phyloP scores from a whole-genome alignment of 176 grass and related monocot genomes.

The Urochloa ruziziensis region DNA sequence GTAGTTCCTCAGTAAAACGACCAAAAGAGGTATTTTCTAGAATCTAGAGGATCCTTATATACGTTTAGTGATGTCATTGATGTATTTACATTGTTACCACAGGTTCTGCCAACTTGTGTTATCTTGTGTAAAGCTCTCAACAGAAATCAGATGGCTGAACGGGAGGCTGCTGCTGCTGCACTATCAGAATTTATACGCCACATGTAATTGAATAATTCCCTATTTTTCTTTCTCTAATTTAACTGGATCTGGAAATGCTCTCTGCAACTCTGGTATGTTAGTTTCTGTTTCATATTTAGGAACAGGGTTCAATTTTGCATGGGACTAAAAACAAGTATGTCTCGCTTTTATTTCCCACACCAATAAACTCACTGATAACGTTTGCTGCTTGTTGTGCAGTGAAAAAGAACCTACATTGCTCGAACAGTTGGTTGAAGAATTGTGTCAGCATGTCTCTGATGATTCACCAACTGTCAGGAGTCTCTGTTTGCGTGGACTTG shows the following conservation, averaged over 20 bases:
- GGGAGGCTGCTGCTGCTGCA: constrained; percentile 91
- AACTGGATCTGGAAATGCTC: constrained; percentile 2
- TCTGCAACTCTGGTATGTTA: background rate
- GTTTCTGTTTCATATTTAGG: constrained; percentile 21
- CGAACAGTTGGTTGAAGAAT: constrained; percentile 81
- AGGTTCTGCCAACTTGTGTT: constrained; percentile 83
- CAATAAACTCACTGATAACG: constrained; percentile 7
- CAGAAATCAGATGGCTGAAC: constrained; percentile 84
- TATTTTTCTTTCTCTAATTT: background rate
- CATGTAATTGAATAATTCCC: constrained; percentile 48
- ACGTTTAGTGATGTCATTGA: constrained; percentile 1
- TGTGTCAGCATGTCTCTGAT: constrained; percentile 96
- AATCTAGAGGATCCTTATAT: constrained; percentile 16
- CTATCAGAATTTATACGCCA: constrained; percentile 87
- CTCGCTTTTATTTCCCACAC: constrained; percentile 21
- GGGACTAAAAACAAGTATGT: background rate
- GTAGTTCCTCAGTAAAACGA: constrained; percentile 88
- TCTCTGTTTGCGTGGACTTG: constrained; percentile 88
- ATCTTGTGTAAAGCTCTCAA: constrained; percentile 84
- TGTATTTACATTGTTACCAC: constrained; percentile 26
- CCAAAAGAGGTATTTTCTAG: constrained; percentile 78
- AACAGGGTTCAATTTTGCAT: background rate
- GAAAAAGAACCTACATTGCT: constrained; percentile 69
- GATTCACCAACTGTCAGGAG: constrained; percentile 86
- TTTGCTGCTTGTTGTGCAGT: constrained; percentile 53